Conservation (phyloP, 2,329 filamentous ascomycete genomes). For the Metarhizium humberi region DNA sequence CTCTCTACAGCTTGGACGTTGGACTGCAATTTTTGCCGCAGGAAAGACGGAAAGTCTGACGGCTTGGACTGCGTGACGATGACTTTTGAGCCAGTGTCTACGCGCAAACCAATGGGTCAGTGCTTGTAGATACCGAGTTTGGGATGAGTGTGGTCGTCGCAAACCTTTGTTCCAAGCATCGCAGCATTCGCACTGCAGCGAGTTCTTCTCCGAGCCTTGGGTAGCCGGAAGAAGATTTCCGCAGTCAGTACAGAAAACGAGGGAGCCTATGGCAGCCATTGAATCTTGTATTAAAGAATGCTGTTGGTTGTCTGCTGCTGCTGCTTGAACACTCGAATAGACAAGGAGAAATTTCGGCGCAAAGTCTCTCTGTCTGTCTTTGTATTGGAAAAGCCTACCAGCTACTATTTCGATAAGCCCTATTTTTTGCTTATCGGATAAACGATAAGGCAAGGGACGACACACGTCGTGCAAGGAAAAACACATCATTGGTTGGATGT, state of each 20-base stretch:
- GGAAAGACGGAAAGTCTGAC: slow-evolving; percentile 79
- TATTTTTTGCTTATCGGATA: slow-evolving; percentile 16
- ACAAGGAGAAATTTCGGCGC: not conserved
- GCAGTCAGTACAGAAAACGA: slow-evolving; percentile 89
- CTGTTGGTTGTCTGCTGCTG: not conserved
- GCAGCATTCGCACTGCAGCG: slow-evolving; percentile 77
- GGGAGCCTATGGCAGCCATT: slow-evolving; percentile 84
- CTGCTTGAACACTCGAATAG: not conserved
- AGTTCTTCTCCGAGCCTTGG: slow-evolving; percentile 64
- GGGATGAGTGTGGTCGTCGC: not conserved
- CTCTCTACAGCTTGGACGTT: slow-evolving; percentile 73
- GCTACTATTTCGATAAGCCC: not conserved
- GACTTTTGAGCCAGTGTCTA: slow-evolving; percentile 66
- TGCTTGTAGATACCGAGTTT: not conserved
- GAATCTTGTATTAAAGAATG: not conserved
- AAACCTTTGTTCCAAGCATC: slow-evolving; percentile 75
- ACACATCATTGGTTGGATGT: slow-evolving; percentile 6
- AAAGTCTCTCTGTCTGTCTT: not conserved
- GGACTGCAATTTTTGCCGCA: slow-evolving; percentile 76
- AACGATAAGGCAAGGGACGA: slow-evolving; percentile 17
- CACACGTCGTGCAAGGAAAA: slow-evolving; percentile 14
- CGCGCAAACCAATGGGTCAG: not conserved
- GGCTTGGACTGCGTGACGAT: slow-evolving; percentile 80
- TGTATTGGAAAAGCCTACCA: not conserved
- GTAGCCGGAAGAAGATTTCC: slow-evolving; percentile 81